Base-by-base conservation (phyloP, 2,329 filamentous ascomycete genomes). In the Fusarium ramigenum region DNA sequence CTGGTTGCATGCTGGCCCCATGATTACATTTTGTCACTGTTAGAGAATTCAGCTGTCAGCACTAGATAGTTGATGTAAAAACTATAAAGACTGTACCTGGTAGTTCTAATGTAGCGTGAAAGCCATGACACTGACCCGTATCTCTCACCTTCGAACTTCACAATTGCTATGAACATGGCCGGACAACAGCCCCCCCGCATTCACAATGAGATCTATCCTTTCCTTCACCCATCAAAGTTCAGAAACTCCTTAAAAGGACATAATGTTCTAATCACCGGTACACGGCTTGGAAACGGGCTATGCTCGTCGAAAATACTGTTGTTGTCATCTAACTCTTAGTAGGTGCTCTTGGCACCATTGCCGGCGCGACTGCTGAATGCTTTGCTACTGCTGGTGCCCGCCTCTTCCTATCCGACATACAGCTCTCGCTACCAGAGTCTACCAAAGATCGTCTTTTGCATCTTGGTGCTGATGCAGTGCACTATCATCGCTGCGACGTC, bases 21-120 rank as follows among this genome's bases (percentile, higher is more conserved):
- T 16, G 34, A 34, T 3, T 21, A 7, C 15, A 7, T 32, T 6
- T 18, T 5, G 8, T n/a, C 10, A 18, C 9, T n/a, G 1, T 9
- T 23, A 14, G 16, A 2, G 7, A 23, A 9, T 18, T 2, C 2
- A 7, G 28, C 3, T 14, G 2, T 32, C 5, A 23, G 30, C 10
- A 23, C 21, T 9, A 14, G 7, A 9, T 5, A n/a, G 11, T 7
- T 2, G 18, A 4, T 18, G 1, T 4, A 2, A 0, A 2, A 32
- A 18, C 10, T 32, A 50, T 32, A 23, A 49, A 49, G 10, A 16
- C 34, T 16, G 2, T 7, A 34, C 32, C 7, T 34, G 15, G 15
- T 34, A 8, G 34, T 16, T 16, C 3, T 12, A 16, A 16, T 34
- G 14, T 34, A 34, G 2, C 7, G 34, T 34, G 7, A 16, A 34